phyloP scores from a whole-genome alignment of 495 filamentous ascomycete species.

The Xeromyces bisporus region DNA sequence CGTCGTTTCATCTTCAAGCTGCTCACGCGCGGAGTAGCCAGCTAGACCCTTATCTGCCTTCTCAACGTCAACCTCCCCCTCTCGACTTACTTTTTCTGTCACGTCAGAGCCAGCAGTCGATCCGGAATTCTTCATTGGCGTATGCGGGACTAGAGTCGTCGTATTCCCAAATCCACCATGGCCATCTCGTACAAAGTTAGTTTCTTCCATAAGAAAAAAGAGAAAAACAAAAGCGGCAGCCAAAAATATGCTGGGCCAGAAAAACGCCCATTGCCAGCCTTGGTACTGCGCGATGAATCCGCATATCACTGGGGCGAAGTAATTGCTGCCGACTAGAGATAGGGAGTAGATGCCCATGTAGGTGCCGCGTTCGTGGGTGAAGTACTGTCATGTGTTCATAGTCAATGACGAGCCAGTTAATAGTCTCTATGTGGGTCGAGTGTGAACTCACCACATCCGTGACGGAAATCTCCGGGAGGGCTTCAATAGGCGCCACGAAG shows the following conservation, averaged over 20 bases:
- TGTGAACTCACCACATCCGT: conserved; percentile 35
- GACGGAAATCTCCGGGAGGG: conserved; percentile 41
- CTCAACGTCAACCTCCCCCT: conserved; percentile 2
- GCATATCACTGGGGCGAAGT: conserved; percentile 45
- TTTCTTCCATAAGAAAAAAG: conserved; percentile 57
- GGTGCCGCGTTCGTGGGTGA: conserved; percentile 46
- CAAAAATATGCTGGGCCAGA: conserved; percentile 46
- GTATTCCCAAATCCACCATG: conserved; percentile 2
- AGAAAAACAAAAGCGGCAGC: conserved; percentile 38
- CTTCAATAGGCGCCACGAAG: conserved; percentile 48
- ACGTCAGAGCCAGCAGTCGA: conserved; percentile 5
- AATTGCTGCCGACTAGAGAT: conserved; percentile 45
- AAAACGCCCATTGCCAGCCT: conserved; percentile 47
- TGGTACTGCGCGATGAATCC: conserved; percentile 51
- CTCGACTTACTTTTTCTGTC: conserved; percentile 1
- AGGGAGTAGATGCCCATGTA: conserved; percentile 51
- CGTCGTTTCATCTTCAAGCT: conserved; percentile 7
- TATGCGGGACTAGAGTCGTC: conserved; percentile 2
- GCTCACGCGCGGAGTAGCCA: neutral
- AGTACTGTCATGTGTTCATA: conserved; percentile 25
- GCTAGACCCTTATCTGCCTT: conserved; percentile 5
- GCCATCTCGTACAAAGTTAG: conserved; percentile 35
- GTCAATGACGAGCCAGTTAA: neutral
- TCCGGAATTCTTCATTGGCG: conserved; percentile 1
- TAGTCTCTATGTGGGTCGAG: neutral